Evolutionary conservation across 2,329 filamentous ascomycete genomes (phyloP), one percentile per base, ranked within the genome.

Genomic region (Elsinoe australis): DNA sequence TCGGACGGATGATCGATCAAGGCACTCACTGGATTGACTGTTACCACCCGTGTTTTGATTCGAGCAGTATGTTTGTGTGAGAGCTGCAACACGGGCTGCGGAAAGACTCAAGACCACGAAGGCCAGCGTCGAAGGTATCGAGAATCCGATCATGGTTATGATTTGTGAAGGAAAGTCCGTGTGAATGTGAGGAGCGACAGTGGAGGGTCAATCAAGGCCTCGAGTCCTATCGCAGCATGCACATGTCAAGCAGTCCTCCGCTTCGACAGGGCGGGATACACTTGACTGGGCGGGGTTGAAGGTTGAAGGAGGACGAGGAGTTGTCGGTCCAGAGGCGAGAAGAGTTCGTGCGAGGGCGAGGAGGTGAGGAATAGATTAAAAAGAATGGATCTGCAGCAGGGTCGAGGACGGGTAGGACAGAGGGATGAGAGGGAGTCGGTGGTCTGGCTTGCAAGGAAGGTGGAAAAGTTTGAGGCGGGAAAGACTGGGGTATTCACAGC

Each of bases 61-160:
- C 5, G 71, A 72, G 58, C 71, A 73, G 55, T 71, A 72, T 36
- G 54, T 36, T 50, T 65, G 61, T 9, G 60, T 56, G 21, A 65
- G 55, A 12, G 29, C 24, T 31, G 52, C 59, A 36, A 48, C 51
- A 34, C 47, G 5, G 34, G 22, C 29, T 14, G 52, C 36, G 24
- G 51, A 44, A 22, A 54, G 31, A 21, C 41, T 35, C 9, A 50
- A 46, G 18, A 48, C 24, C 49, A 53, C 44, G 21, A 51, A 44
- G 18, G 6, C 36, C 36, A 18, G 4, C 9, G 36, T 8, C 36
- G 22, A 28, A 14, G 21, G 12, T 41, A 17, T 41, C 36, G 21
- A 28, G n/a, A 26, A 41, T 41, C 39, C 39, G 12, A 26, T 17
- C 39, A 44, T 44, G 26, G 14, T 24, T 4, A 14, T 8, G 8